These are phyloP conservation scores for Dentipellis fragilis DNA, from an alignment of 768 basidiomycete species.

Conservation along the genomic window DNA sequence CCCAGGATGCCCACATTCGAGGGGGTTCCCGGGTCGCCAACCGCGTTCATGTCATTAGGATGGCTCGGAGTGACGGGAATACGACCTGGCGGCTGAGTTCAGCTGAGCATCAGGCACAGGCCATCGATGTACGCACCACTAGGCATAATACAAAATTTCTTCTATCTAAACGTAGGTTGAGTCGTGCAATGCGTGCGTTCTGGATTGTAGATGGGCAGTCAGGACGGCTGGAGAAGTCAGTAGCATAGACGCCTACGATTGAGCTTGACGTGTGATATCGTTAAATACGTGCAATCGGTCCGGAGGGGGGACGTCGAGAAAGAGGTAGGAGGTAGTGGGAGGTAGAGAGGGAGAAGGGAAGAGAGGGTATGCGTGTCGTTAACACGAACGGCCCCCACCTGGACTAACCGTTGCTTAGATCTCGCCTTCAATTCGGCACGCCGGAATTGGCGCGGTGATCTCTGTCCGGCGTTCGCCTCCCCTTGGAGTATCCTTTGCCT, in stretches of 20 bases:
- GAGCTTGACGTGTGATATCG: not conserved
- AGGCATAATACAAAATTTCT: not conserved
- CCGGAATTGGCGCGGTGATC: not conserved
- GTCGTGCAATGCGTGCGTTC: not conserved
- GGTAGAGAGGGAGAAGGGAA: not conserved
- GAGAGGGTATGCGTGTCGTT: not conserved
- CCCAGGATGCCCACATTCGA: not conserved
- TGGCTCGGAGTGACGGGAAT: not conserved
- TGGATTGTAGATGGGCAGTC: not conserved
- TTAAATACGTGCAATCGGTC: not conserved
- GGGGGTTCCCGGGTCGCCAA: not conserved
- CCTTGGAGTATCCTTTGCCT: not conserved
- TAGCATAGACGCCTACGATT: not conserved
- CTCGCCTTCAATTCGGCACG: constrained; percentile 4
- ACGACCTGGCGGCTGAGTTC: not conserved
- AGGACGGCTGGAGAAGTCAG: not conserved
- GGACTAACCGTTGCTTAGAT: not conserved
- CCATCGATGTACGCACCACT: not conserved
- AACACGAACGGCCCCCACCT: not conserved
- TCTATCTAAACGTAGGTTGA: not conserved
- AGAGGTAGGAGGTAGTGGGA: not conserved
- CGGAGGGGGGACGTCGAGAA: not conserved
- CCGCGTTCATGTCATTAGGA: not conserved
- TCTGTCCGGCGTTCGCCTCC: not conserved
- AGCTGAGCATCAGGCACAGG: not conserved